Evolutionary conservation across 306 rosid genomes (phyloP).

Genomic region (Gillenia trifoliata): DNA sequence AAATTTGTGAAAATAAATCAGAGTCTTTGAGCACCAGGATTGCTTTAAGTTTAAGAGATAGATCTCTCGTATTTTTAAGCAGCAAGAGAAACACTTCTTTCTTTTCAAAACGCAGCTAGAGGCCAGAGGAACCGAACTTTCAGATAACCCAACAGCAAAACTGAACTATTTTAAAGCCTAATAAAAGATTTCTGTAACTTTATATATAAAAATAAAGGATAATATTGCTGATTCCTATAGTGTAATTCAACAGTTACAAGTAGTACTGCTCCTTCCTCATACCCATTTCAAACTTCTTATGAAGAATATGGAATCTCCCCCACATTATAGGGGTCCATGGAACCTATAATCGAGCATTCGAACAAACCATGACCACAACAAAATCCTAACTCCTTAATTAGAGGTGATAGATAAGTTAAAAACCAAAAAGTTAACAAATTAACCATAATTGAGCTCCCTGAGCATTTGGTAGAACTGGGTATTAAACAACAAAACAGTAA

Average conservation of each 20-base stretch:
- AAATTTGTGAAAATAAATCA: neutral
- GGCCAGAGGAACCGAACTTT: neutral
- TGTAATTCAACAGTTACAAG: neutral
- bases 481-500: neutral
- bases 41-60: neutral
- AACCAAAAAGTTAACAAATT: neutral
- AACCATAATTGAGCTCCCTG: neutral
- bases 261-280: neutral
- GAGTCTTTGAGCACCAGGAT: neutral
- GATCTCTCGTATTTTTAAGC: neutral
- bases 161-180: neutral
- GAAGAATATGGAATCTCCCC: neutral
- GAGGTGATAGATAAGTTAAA: neutral
- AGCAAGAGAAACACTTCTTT: neutral
- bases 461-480: neutral
- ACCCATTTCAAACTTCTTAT: neutral
- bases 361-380: neutral
- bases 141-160: neutral
- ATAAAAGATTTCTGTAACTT: neutral
- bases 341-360: neutral
- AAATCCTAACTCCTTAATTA: neutral
- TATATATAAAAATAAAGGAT: neutral
- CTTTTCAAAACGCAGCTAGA: neutral
- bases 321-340: neutral
- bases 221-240: neutral